Evolutionary conservation across 2,329 filamentous ascomycete genomes (phyloP).

Genomic region (Atkinsonella texensis): DNA sequence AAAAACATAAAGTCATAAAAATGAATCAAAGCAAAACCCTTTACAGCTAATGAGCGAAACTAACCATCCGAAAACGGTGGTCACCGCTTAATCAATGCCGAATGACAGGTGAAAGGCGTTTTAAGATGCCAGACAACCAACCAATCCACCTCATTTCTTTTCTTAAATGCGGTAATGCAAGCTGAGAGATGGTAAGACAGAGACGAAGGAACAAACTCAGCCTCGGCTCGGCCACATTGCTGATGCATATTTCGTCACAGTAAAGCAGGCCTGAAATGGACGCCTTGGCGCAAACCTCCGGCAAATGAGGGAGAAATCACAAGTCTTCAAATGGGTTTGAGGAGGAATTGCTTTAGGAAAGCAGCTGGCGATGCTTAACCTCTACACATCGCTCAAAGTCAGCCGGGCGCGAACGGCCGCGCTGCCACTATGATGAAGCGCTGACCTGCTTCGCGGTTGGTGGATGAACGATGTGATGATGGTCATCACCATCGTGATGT

Average conservation of each 20-base stretch:
- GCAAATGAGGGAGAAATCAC: background rate
- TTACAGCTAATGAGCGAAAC: background rate
- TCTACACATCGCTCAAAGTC: background rate
- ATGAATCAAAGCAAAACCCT: background rate
- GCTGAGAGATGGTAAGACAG: background rate
- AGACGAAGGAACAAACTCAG: background rate
- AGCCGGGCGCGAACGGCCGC: background rate
- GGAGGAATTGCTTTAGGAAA: no score
- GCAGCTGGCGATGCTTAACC: background rate
- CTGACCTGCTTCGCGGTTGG: background rate
- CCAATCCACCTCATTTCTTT: background rate
- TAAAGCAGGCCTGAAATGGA: background rate
- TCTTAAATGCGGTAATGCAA: background rate
- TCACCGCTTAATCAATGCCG: background rate
- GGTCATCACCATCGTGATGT: conserved; percentile 86
- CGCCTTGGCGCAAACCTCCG: no score
- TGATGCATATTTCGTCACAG: background rate
- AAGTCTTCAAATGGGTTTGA: background rate
- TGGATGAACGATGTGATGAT: conserved; percentile 22
- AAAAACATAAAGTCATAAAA: background rate
- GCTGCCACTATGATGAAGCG: conserved; percentile 6
- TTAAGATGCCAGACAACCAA: background rate
- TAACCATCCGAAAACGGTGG: background rate
- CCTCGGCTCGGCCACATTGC: background rate
- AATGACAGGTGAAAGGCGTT: background rate